Evolutionary conservation across 805 yeast species (phyloP).

Genomic region (Blastobotrys mokoenaii): DNA sequence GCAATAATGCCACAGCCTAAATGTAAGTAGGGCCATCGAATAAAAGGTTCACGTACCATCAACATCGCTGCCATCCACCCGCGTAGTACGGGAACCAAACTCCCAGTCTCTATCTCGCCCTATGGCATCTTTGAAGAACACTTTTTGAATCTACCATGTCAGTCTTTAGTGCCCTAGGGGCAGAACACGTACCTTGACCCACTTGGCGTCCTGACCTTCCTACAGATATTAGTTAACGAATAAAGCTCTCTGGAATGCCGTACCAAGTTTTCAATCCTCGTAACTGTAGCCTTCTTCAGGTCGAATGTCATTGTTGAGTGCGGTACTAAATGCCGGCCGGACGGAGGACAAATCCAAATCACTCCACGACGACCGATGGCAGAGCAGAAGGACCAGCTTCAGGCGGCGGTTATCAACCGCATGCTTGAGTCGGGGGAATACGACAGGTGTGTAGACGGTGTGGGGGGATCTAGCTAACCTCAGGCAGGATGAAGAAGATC

Average conservation of each 20-base stretch:
- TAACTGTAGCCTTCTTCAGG: conserved; percentile 24
- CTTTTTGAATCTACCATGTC: conserved; percentile 27
- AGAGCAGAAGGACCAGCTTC: conserved; percentile 2
- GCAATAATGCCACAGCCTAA: conserved; percentile 71
- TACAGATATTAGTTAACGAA: conserved; percentile 4
- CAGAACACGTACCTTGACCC: conserved; percentile 38
- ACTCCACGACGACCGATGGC: not conserved
- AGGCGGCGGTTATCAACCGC: conserved; percentile 56
- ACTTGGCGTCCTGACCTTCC: conserved; percentile 44
- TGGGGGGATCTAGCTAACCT: not conserved
- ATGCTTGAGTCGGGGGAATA: conserved; percentile 74
- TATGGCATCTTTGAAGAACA: conserved; percentile 34
- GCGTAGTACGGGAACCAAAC: conserved; percentile 72
- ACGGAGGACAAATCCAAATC: not conserved
- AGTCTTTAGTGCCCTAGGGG: conserved; percentile 17
- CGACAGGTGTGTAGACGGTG: conserved; percentile 37
- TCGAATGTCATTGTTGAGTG: conserved; percentile 7
- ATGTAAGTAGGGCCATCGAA: too few relatives aligned
- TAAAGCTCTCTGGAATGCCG: not conserved
- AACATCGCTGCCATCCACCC: conserved; percentile 50
- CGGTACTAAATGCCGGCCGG: not conserved
- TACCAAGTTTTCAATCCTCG: conserved; percentile 17
- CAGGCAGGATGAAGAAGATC: conserved; percentile 13
- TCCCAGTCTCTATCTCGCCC: conserved; percentile 74
- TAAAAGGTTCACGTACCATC: conserved; percentile 73